Evolutionary conservation across 2,329 filamentous ascomycete species (phyloP).

Genomic region (Penicillium sp.): DNA sequence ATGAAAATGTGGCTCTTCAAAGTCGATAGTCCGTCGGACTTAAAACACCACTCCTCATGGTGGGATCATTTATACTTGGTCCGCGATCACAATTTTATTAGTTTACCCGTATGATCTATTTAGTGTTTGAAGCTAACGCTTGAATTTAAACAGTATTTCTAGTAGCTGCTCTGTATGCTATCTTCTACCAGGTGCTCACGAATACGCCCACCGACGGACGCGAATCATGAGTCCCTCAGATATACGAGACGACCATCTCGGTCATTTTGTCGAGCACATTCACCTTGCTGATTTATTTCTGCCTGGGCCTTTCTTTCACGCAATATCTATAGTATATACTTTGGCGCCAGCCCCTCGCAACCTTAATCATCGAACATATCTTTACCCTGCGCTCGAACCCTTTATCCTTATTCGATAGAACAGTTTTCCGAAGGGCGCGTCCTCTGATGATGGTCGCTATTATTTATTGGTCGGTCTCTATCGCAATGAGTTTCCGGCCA

Average conservation of each 20-base stretch:
- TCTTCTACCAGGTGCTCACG: not conserved
- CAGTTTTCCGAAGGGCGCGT: not conserved
- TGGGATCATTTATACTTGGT: not conserved
- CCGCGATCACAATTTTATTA: not conserved
- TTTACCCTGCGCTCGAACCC: not conserved
- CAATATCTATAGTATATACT: not conserved
- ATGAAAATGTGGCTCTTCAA: not conserved
- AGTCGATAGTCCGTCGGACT: not conserved
- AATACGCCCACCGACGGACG: not conserved
- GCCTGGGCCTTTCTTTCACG: not conserved
- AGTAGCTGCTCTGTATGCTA: not conserved
- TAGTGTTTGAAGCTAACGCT: not conserved
- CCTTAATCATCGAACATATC: not conserved
- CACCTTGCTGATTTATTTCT: not conserved
- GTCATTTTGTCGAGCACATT: not conserved
- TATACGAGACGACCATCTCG: not conserved
- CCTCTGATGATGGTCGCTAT: not conserved
- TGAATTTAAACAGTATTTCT: not conserved
- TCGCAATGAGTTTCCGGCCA: not conserved
- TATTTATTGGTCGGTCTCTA: not conserved
- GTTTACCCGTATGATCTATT: not conserved
- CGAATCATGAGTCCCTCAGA: not conserved
- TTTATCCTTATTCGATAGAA: not conserved
- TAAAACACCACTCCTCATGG: not conserved
- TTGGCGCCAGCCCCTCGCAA: not conserved